These are phyloP conservation scores for Scalesia atractyloides DNA, from an alignment of 129 eudicot genomes.

Conservation along the genomic window DNA sequence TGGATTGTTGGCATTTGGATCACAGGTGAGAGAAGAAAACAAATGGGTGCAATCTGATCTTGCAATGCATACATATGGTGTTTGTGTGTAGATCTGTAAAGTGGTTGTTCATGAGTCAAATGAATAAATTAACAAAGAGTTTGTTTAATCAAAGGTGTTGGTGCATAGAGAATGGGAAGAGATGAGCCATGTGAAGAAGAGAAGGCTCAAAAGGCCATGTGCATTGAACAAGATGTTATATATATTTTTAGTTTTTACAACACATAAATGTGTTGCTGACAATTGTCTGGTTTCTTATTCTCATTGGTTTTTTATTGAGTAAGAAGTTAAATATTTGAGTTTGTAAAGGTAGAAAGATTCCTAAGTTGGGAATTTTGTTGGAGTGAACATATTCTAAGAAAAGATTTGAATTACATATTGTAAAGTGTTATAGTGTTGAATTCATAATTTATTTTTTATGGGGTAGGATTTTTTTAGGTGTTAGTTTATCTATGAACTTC, in stretches of 20 bases:
- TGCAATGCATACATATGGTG: not conserved
- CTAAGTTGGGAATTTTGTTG: constrained; percentile 13
- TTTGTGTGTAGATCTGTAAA: constrained; percentile 73
- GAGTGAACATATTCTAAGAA: not conserved
- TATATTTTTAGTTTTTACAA: constrained; percentile 30
- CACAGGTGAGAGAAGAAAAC: constrained; percentile 24
- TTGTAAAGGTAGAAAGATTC: constrained; percentile 17
- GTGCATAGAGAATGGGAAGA: constrained; percentile 33
- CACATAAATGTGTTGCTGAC: constrained; percentile 41
- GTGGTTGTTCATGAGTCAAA: constrained; percentile 49
- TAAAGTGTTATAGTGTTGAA: no score
- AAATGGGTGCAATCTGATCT: constrained; percentile 20
- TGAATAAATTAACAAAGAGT: constrained; percentile 39
- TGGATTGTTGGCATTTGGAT: constrained; percentile 16
- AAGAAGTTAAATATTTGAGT: constrained; percentile 20
- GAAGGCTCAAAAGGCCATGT: constrained; percentile 68
- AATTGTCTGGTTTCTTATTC: constrained; percentile 28
- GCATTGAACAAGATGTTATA: constrained; percentile 44
- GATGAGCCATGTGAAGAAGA: constrained; percentile 56
- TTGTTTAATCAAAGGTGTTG: constrained; percentile 29
- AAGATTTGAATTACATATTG: no score
- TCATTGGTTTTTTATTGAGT: constrained; percentile 1
- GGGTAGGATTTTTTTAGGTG: no score
- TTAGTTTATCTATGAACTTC: no score
- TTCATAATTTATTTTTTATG: no score